Evolutionary conservation across 1,139 yeast genomes (phyloP).

Genomic region (Geotrichum histeridarum): DNA sequence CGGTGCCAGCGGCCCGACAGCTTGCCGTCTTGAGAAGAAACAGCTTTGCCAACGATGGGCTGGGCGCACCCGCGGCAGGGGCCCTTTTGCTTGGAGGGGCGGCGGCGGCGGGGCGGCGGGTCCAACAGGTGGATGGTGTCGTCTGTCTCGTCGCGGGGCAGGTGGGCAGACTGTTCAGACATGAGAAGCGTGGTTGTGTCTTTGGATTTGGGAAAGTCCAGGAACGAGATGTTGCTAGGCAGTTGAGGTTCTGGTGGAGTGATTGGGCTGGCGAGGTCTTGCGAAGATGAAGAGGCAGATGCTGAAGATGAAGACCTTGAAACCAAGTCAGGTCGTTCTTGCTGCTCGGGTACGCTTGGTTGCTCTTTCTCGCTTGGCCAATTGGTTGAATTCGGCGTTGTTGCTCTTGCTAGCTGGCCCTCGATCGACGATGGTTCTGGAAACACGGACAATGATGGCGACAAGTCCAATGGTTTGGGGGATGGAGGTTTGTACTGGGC

Average conservation of each 20-base stretch:
- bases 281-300: not conserved
- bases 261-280: not conserved
- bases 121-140: too few species aligned
- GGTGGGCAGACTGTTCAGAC: too few species aligned
- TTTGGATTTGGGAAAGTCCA: too few species aligned
- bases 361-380: not conserved
- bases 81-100: conserved; percentile 13
- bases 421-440: not conserved
- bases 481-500: not conserved
- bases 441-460: conserved; percentile 2
- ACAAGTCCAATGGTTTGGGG: conserved; percentile 3
- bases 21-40: conserved; percentile 78
- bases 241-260: not conserved
- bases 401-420: not conserved
- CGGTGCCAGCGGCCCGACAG: conserved; percentile 95
- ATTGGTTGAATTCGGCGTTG: not conserved
- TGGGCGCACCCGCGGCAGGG: conserved; percentile 46
- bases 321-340: not conserved
- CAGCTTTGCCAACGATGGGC: conserved; percentile 48
- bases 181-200: too few species aligned
- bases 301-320: not conserved
- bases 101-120: not conserved
- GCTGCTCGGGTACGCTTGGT: not conserved
- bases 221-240: too few species aligned
- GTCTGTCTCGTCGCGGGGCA: too few species aligned